phyloP scores from a whole-genome alignment of 2,329 filamentous ascomycete species.

The Chlorencoelia australis region DNA sequence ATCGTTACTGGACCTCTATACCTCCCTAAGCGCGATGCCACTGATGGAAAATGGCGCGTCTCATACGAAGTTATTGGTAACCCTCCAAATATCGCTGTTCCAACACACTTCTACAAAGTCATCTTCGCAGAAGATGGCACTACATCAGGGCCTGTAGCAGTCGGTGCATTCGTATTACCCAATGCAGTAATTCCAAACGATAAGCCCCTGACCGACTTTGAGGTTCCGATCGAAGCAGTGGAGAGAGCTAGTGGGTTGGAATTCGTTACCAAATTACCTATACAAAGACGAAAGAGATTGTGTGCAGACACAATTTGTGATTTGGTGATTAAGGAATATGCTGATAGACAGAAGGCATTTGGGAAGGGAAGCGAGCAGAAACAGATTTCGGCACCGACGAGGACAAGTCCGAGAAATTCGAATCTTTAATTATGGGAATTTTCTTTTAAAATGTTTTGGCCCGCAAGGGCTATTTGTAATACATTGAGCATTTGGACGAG shows the following conservation, averaged over 20 bases:
- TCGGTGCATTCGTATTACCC: slow-evolving; percentile 91
- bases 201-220: slow-evolving; percentile 83
- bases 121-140: slow-evolving; percentile 85
- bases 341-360: slow-evolving; percentile 50
- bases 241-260: slow-evolving; percentile 88
- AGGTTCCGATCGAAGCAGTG: slow-evolving; percentile 86
- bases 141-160: slow-evolving; percentile 62
- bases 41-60: slow-evolving; percentile 90
- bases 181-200: slow-evolving; percentile 82
- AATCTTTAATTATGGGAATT: slow-evolving; percentile 9
- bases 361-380: slow-evolving; percentile 16
- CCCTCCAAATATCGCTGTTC: slow-evolving; percentile 89
- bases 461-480: slow-evolving; percentile 12
- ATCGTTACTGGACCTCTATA: slow-evolving; percentile 93
- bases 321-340: slow-evolving; percentile 72
- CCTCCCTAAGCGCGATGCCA: slow-evolving; percentile 69
- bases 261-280: slow-evolving; percentile 73
- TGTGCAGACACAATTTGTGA: slow-evolving; percentile 82
- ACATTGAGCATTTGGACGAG: slow-evolving; percentile 2
- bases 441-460: slow-evolving; percentile 6
- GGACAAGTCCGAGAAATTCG: slow-evolving; percentile 23
- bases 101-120: slow-evolving; percentile 99
- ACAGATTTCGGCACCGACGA: slow-evolving; percentile 13
- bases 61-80: slow-evolving; percentile 91
- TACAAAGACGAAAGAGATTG: slow-evolving; percentile 62